Evolutionary conservation across 1,284 basidiomycete genomes (phyloP).

Genomic region (Psilocybe mexicana): DNA sequence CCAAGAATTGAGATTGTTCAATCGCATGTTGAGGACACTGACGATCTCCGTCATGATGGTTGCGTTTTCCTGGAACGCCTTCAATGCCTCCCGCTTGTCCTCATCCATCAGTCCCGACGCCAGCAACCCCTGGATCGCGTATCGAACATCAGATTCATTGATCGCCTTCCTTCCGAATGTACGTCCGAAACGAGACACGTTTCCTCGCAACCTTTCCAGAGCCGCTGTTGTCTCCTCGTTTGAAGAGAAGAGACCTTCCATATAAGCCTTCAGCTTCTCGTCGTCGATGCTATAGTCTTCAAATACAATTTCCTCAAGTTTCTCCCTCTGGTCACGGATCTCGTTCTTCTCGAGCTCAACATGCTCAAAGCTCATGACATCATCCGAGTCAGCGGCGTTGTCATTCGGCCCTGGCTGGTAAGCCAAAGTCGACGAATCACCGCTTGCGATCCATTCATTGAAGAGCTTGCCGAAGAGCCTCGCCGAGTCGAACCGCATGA

Average conservation of each 20-base stretch:
- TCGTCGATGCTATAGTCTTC: conserved; percentile 35
- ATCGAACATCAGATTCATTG: not conserved
- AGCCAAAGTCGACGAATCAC: conserved; percentile 34
- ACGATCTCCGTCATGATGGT: conserved; percentile 40
- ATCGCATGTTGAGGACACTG: conserved; percentile 44
- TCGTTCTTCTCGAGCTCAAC: conserved; percentile 41
- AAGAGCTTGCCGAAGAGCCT: conserved; percentile 41
- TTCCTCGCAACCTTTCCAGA: conserved; percentile 30
- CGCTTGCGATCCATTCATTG: conserved; percentile 44
- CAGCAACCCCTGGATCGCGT: conserved; percentile 37
- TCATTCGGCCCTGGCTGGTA: conserved; percentile 18
- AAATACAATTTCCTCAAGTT: conserved; percentile 41
- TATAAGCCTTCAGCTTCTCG: conserved; percentile 31
- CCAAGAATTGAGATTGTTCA: conserved; percentile 40
- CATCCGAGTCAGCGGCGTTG: not conserved
- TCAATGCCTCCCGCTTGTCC: conserved; percentile 38
- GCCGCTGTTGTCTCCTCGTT: conserved; percentile 31
- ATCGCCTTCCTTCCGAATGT: too few species aligned
- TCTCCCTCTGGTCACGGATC: conserved; percentile 42
- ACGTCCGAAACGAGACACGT: too few species aligned
- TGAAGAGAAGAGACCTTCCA: conserved; percentile 36
- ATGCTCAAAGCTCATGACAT: conserved; percentile 13
- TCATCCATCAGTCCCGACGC: conserved; percentile 38
- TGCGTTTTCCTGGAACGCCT: conserved; percentile 38
- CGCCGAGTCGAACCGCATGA: conserved; percentile 39